phyloP scores from a whole-genome alignment of 257 asterid species.

The Plantago elongata region DNA sequence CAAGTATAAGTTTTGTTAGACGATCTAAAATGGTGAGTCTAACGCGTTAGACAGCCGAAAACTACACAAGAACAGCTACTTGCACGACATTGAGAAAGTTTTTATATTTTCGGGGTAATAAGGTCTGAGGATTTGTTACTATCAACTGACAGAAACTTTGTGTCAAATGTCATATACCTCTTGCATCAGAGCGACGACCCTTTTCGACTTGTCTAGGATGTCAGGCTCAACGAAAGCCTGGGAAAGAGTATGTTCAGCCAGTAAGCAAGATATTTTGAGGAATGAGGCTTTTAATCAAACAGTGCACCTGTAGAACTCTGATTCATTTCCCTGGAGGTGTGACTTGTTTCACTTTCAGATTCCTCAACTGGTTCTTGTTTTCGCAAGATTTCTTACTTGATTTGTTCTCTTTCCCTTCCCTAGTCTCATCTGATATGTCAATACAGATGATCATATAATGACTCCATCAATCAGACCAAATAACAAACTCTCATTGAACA shows the following conservation, averaged over 20 bases:
- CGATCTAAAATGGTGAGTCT: no score
- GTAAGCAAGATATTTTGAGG: constrained; percentile 90
- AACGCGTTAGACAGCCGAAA: no score
- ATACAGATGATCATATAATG: neutral
- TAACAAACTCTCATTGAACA: constrained; percentile 1
- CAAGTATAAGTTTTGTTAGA: no score
- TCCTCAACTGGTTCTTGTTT: constrained; percentile 40
- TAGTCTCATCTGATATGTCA: constrained; percentile 42
- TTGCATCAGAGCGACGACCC: constrained; percentile 57
- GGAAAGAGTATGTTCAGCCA: constrained; percentile 34
- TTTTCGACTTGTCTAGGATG: constrained; percentile 38
- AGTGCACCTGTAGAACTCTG: constrained; percentile 45
- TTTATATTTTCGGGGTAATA: no score
- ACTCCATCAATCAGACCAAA: neutral
- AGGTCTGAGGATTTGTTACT: no score
- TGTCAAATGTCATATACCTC: constrained; percentile 34
- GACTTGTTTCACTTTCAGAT: constrained; percentile 20
- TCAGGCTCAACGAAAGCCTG: constrained; percentile 78
- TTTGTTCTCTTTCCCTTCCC: constrained; percentile 53
- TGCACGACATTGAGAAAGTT: no score
- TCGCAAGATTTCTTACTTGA: constrained; percentile 34
- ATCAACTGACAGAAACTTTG: neutral
- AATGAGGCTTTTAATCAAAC: constrained; percentile 55
- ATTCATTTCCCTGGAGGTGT: constrained; percentile 48
- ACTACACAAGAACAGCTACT: no score